These are phyloP conservation scores for Trypethelium eluteriae DNA, from an alignment of 495 filamentous ascomycete species.

Conservation along the genomic window DNA sequence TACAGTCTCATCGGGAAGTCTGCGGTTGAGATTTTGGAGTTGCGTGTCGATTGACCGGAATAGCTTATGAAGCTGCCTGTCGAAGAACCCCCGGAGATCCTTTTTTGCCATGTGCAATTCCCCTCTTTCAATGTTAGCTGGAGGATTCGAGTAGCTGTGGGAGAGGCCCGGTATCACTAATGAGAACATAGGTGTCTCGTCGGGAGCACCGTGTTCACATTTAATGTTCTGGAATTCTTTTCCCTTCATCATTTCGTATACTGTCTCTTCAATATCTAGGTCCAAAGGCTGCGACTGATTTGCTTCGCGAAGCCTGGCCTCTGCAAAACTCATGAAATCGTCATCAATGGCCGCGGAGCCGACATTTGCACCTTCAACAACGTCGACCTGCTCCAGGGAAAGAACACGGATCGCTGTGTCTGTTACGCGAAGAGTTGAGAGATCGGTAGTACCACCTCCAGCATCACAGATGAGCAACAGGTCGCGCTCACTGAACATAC, in stretches of 20 bases:
- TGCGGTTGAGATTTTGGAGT: slow-evolving; percentile 43
- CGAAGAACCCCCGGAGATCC: slow-evolving; percentile 48
- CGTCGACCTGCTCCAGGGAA: slow-evolving; percentile 34
- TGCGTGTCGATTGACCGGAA: slow-evolving; percentile 47
- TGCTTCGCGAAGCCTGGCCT: slow-evolving; percentile 19
- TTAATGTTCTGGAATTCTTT: slow-evolving; percentile 31
- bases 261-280: slow-evolving; percentile 25
- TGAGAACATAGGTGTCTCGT: slow-evolving; percentile 33
- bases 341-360: slow-evolving; percentile 31
- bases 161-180: slow-evolving; percentile 31
- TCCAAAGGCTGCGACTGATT: slow-evolving; percentile 17
- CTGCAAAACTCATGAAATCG: slow-evolving; percentile 29
- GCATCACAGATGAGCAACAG: slow-evolving; percentile 49
- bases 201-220: slow-evolving; percentile 35
- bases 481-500: slow-evolving; percentile 37
- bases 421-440: slow-evolving; percentile 28
- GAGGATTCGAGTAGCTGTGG: slow-evolving; percentile 36
- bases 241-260: slow-evolving; percentile 33
- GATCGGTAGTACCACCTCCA: slow-evolving; percentile 47
- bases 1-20: slow-evolving; percentile 42
- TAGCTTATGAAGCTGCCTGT: slow-evolving; percentile 49
- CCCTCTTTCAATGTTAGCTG: slow-evolving; percentile 37
- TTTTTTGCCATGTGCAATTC: slow-evolving; percentile 39
- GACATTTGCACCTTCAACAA: slow-evolving; percentile 34
- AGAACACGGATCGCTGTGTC: slow-evolving; percentile 27